Conservation (phyloP, 1,139 yeast genomes). For the Meyerozyma smithsonii region DNA sequence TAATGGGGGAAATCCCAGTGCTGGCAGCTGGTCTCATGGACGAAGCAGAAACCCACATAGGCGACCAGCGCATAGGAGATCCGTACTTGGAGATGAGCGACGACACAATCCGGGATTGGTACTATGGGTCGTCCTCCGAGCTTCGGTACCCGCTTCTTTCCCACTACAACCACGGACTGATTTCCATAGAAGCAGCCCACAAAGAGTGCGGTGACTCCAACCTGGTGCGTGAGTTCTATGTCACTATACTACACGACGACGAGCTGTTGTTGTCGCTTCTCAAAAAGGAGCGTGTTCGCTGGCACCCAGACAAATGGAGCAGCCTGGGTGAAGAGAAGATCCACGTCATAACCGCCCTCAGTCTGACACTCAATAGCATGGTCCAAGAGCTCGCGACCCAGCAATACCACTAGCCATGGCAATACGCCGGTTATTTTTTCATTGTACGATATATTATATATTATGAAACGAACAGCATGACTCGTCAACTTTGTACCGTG, state of each 20-base stretch:
- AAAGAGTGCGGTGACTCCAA: slow-evolving; percentile 18
- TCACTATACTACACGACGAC: slow-evolving; percentile 12
- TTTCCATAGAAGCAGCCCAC: neutral
- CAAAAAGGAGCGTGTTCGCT: slow-evolving; percentile 49
- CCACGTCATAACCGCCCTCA: slow-evolving; percentile 23
- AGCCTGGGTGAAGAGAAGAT: slow-evolving; percentile 10
- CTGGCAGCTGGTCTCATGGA: slow-evolving; percentile 37
- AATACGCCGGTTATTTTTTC: no score
- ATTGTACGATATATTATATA: no score
- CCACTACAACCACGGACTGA: neutral
- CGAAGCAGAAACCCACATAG: slow-evolving; percentile 31
- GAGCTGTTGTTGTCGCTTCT: slow-evolving; percentile 23
- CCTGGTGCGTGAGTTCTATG: slow-evolving; percentile 25
- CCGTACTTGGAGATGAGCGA: slow-evolving; percentile 23
- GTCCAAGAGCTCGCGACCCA: slow-evolving; percentile 12
- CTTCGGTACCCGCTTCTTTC: neutral
- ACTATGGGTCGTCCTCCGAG: slow-evolving; percentile 6
- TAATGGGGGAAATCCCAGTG: slow-evolving; percentile 33
- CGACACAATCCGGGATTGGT: slow-evolving; percentile 12
- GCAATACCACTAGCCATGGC: neutral
- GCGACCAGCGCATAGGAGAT: slow-evolving; percentile 38
- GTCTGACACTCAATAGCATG: slow-evolving; percentile 28
- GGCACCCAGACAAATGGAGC: slow-evolving; percentile 68
- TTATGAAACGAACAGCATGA: no score
- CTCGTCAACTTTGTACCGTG: slow-evolving; percentile 6